A percentile compares a stretch with the other conserved stretches of the same genome.
Evolutionary conservation across 192 early-diverging fungal genomes (phyloP).

Genomic region (Coemansia sp.): DNA sequence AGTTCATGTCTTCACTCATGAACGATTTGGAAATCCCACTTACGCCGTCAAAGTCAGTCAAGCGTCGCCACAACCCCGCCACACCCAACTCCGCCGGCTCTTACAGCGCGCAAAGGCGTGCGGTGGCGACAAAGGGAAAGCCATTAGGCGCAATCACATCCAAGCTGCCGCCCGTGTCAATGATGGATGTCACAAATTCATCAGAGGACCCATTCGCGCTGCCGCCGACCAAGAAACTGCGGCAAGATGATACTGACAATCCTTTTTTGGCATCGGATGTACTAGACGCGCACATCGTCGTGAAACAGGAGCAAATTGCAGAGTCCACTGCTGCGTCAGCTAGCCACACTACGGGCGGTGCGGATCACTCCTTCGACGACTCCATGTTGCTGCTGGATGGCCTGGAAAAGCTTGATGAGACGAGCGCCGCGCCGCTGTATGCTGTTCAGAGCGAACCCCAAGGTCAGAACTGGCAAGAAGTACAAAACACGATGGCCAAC

Average conservation of each 20-base stretch:
- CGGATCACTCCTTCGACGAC: conserved; percentile 12
- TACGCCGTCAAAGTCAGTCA: conserved; percentile 25
- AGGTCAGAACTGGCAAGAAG: conserved; percentile 45
- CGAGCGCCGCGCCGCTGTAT: conserved; percentile 13
- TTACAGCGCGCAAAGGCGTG: conserved; percentile 29
- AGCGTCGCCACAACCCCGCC: conserved; percentile 1
- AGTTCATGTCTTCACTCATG: conserved; percentile 44
- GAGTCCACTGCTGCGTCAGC: too few relatives aligned
- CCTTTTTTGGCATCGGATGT: conserved; percentile 6
- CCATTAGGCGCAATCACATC: background rate
- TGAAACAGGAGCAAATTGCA: background rate
- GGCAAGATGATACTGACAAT: conserved; percentile 14
- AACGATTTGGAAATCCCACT: conserved; percentile 30
- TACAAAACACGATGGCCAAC: conserved; percentile 26
- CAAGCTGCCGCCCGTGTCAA: conserved; percentile 7
- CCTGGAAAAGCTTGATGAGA: conserved; percentile 9
- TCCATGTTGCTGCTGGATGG: conserved; percentile 15
- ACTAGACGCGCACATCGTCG: background rate
- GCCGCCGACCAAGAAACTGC: conserved; percentile 21
- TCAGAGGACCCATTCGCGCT: conserved; percentile 21
- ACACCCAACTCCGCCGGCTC: conserved; percentile 3
- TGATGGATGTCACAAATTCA: conserved; percentile 23
- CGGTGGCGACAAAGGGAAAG: conserved; percentile 5
- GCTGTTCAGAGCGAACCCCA: conserved; percentile 7
- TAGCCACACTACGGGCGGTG: background rate